Evolutionary conservation across 495 filamentous ascomycete genomes (phyloP), one percentile per base, ranked within the genome.

Genomic region (Talaromyces adpressus): DNA sequence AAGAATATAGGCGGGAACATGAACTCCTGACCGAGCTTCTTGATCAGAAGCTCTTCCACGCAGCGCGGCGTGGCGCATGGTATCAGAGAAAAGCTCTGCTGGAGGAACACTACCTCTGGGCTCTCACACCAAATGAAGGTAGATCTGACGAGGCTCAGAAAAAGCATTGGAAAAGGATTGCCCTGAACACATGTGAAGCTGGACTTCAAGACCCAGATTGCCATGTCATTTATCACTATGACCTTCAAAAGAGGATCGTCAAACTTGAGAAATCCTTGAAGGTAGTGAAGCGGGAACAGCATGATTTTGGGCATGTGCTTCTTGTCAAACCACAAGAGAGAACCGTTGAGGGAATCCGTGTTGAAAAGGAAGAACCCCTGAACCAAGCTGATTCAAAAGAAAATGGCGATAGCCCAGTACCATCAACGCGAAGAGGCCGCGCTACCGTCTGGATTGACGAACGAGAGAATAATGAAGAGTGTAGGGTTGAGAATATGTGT

Each of bases 71-170:
- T 23, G 94, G 94, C 1, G 87, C 87, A 1, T 98, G 94, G 94
- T 98, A 97, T 70, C 92, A 97, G 72, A 90, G 94, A 16, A 97
- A 93, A 76, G 94, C 94, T 1, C 75, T 98, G 6, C 72, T 98
- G 18, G 94, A 98, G 76, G 94, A 98, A 73, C 91, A 93, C 66
- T 98, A 98, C 70, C 93, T 97, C 90, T 80, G 84, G 71, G 78
- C 80, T 1, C 69, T 90, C 3, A 82, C 79, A 1, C 77, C 85
- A 0, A 69, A 72, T 0, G 78, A 80, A 12, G 80, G 74, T 12
- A 79, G 82, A 57, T 81, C 70, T 51, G 80, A 83, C 30, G 87
- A 91, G 59, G 75, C 73, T 11, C 88, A 88, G 67, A 92, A 88
- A 73, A 93, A 90, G 70, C 81, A 90, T 67, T 98, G 93, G 93